Evolutionary conservation across 805 yeast genomes (phyloP).

Genomic region (Kurtzmaniella fragi): DNA sequence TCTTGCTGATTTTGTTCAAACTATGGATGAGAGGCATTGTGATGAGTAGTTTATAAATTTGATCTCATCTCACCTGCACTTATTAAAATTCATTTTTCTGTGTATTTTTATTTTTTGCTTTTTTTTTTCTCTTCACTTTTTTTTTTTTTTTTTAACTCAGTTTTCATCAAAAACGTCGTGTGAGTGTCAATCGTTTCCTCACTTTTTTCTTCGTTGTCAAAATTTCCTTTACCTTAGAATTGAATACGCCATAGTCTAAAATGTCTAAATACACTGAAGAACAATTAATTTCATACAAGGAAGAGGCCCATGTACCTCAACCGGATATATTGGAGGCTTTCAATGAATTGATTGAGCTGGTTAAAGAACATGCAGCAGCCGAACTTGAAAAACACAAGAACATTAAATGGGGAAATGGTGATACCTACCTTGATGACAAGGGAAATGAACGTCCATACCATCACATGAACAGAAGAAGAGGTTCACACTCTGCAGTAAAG

Average conservation of each 20-base stretch:
- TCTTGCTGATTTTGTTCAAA: slow-evolving; percentile 59
- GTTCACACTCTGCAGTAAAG: slow-evolving; percentile 41
- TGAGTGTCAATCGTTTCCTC: no score
- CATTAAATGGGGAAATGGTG: slow-evolving; percentile 33
- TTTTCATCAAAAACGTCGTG: no score
- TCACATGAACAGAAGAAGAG: slow-evolving; percentile 57
- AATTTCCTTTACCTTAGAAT: neutral
- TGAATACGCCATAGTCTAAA: slow-evolving; percentile 7
- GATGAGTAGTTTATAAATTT: slow-evolving; percentile 3
- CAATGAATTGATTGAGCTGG: slow-evolving; percentile 61
- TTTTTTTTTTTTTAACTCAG: neutral
- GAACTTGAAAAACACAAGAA: slow-evolving; percentile 19
- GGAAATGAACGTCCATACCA: slow-evolving; percentile 42
- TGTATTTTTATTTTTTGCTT: neutral
- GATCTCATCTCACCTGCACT: neutral
- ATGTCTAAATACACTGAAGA: slow-evolving; percentile 68
- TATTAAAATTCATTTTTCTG: neutral
- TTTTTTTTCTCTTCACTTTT: neutral
- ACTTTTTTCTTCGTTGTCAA: no score
- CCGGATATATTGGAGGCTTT: slow-evolving; percentile 63
- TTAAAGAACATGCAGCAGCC: slow-evolving; percentile 43
- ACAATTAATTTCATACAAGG: slow-evolving; percentile 55
- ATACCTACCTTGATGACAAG: slow-evolving; percentile 40
- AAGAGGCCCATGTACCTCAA: slow-evolving; percentile 53
- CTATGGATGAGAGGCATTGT: slow-evolving; percentile 67